Base-by-base conservation (phyloP, 2,329 filamentous ascomycete species). In the Monilinia aucupariae region DNA sequence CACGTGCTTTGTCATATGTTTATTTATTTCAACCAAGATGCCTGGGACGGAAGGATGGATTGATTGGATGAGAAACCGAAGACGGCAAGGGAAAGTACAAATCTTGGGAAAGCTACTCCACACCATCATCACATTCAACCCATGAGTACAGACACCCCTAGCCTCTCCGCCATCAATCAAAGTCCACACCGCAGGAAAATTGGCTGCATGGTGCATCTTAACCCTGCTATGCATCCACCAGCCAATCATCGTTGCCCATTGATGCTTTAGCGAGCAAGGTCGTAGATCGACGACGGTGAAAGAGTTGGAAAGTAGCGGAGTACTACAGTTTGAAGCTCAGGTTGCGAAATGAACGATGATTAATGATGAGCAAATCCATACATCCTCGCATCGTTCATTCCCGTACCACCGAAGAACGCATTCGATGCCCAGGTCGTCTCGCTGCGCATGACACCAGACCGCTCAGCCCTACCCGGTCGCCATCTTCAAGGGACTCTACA, bases 1-100 rank as follows among this genome's bases (percentile, higher is more conserved):
- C 66, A 70, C 65, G 66, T 68, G 68, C 68, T 72, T 71, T 66
- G 66, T 71, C 64, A 72, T 68, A 68, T 63, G 65, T 72, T 68
- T 71, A 70, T 71, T 70, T 68, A 68, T 45, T 32, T 39, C 22
- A 39, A 37, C 34, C 27, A 27, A 49, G 53, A 56, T 49, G 39
- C 9, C 34, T 58, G 52, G 60, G 60, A 62, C 32, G 30, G 48
- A 17, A 51, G 8, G 17, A 25, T 34, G 27, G 8, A 34, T 15
- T 56, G 52, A 62, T 62, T 62, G 61, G 55, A 25, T 27, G 27
- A 30, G 13, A 48, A 10, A 63, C n/a, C 22, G 32, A 41, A 39
- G 34, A 20, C 4, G 27, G 20, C 45, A 27, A 52, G 32, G 43
- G 22, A 41, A 47, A 25, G 32, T 49, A 25, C 30, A 56, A 56